Base-by-base conservation (phyloP, 2,329 filamentous ascomycete species). In the Thelonectria rubi region DNA sequence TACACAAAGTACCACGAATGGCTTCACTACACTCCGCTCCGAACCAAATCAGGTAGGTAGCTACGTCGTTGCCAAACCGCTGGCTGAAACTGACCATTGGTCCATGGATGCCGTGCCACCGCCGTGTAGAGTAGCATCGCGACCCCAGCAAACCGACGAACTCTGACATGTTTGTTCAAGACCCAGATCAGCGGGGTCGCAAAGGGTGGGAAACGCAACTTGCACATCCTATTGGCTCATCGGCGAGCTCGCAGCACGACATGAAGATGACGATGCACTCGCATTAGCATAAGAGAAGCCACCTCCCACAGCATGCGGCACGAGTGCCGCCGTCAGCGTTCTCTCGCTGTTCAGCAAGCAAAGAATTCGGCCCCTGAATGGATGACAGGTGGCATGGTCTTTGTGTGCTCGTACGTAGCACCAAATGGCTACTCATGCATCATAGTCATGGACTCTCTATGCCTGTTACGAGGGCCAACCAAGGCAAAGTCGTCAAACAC, bases 111-210 rank as follows among this genome's bases (percentile, higher is more conserved):
- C 50, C 64, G 62, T 58, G 62, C 53, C 62, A 61, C 62, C 62
- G 43, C 60, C 32, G 51, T 49, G 12, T 51, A 69, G 48, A 53
- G 65, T 71, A 60, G 62, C 69, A 67, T 70, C 54, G 34, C 58
- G 10, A 45, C 58, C 68, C 55, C 56, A 62, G 58, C 60, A 43
- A 42, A 49, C 54, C 49, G 18, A 40, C 49, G 48, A 62, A 60
- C 59, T 37, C 51, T 60, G 46, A 39, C 55, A 24, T 61, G 60
- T 60, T 66, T 66, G 53, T 59, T 56, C 50, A 60, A 40, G 65
- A 60, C 55, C 54, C 46, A 58, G 53, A 54, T 59, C 46, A 47
- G 54, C 52, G 59, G 60, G 64, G 61, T 62, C 46, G 42, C 24
- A 32, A 17, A 15, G n/a, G 18, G 42, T 46, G 48, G 37, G 49